A percentile compares a stretch with the other conserved stretches of the same genome.
Evolutionary conservation across 108 stramenopile genomes (phyloP).

Genomic region (Conticribra guillardii): DNA sequence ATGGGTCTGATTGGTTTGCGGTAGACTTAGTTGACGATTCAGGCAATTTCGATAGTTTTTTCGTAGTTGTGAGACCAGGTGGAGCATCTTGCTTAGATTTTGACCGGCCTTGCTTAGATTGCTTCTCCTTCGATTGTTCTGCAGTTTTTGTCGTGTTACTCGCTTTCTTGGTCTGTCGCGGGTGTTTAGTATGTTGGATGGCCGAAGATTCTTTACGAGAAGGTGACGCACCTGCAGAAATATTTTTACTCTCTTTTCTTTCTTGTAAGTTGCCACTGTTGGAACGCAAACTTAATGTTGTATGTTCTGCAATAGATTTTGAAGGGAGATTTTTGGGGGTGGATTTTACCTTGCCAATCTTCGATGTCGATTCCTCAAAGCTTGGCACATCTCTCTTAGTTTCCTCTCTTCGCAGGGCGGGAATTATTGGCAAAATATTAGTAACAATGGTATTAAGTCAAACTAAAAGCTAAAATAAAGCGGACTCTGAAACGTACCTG

Average conservation of each 20-base stretch:
- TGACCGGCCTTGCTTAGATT: constrained; percentile 9
- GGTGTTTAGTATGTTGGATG: constrained; percentile 5
- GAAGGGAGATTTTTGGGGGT: too few species aligned
- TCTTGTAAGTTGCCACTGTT: constrained; percentile 4
- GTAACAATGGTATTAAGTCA: too few species aligned
- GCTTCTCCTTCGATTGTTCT: constrained; percentile 8
- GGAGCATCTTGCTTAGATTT: neutral
- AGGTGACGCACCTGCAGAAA: neutral
- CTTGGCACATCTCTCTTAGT: too few species aligned
- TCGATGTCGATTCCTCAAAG: too few species aligned
- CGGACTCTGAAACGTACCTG: neutral
- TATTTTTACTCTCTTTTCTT: constrained; percentile 7
- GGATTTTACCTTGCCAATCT: too few species aligned
- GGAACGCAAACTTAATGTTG: too few species aligned
- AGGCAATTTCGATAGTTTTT: neutral
- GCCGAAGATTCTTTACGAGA: neutral
- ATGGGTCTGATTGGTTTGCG: constrained; percentile 2
- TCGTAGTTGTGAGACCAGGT: neutral
- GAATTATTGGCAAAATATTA: too few species aligned
- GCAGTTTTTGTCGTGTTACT: constrained; percentile 5
- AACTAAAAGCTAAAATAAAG: too few species aligned
- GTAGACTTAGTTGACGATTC: neutral
- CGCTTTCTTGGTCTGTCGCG: constrained; percentile 19
- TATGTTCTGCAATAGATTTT: too few species aligned
- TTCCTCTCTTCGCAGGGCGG: too few species aligned